phyloP scores from a whole-genome alignment of 2,329 filamentous ascomycete species.

The Fusarium ramigenum region DNA sequence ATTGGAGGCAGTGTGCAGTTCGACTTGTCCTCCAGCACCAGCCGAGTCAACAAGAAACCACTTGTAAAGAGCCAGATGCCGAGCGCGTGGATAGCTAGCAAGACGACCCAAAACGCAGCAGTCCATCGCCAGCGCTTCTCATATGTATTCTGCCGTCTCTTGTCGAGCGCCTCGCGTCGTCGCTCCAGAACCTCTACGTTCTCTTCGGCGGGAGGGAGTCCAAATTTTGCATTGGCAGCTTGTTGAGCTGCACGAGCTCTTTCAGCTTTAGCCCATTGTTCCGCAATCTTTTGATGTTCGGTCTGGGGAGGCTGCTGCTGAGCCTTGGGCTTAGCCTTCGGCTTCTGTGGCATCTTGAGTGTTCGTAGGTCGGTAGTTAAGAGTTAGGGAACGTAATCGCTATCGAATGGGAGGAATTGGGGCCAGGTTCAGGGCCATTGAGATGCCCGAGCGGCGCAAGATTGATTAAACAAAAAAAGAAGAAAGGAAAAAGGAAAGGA shows the following conservation, averaged over 20 bases:
- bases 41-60: slow-evolving; percentile 90
- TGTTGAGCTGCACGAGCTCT: slow-evolving; percentile 57
- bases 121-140: slow-evolving; percentile 66
- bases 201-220: slow-evolving; percentile 46
- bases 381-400: slow-evolving; percentile 22
- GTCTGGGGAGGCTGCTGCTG: slow-evolving; percentile 39
- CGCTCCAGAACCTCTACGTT: slow-evolving; percentile 53
- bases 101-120: slow-evolving; percentile 73
- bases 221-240: slow-evolving; percentile 45
- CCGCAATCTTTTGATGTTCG: slow-evolving; percentile 64
- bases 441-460: slow-evolving; percentile 16
- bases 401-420: slow-evolving; percentile 19
- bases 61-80: slow-evolving; percentile 94
- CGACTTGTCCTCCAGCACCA: slow-evolving; percentile 81
- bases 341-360: slow-evolving; percentile 45
- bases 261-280: slow-evolving; percentile 64
- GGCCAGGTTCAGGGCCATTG: slow-evolving; percentile 42
- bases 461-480: slow-evolving; percentile 17
- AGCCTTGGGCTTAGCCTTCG: slow-evolving; percentile 41
- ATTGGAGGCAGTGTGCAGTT: slow-evolving; percentile 75
- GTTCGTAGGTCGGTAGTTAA: slow-evolving; percentile 1
- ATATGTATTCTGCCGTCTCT: slow-evolving; percentile 58
- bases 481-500: not conserved
- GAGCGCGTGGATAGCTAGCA: slow-evolving; percentile 77
- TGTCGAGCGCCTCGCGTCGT: slow-evolving; percentile 59